Evolutionary conservation across 352 stramenopile genomes (phyloP).

Genomic region (Sclerospora graminicola): DNA sequence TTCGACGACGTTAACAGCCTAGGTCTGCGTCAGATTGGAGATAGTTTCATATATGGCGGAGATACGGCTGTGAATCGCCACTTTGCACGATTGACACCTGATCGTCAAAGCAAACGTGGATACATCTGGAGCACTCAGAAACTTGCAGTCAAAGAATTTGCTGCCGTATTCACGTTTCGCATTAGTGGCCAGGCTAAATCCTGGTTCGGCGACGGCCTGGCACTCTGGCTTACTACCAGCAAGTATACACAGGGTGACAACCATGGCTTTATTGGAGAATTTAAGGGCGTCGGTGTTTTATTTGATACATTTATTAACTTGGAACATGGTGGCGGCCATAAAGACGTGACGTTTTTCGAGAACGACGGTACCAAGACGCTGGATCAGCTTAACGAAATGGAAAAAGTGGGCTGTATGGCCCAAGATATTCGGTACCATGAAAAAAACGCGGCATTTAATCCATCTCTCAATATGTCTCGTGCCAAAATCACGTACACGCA

Average conservation of each 20-base stretch:
- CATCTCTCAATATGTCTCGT: conserved; percentile 72
- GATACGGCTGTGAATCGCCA: conserved; percentile 62
- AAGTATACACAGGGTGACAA: conserved; percentile 55
- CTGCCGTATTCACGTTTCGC: conserved; percentile 70
- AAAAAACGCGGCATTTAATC: conserved; percentile 64
- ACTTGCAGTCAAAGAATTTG: conserved; percentile 53
- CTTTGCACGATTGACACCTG: conserved; percentile 72
- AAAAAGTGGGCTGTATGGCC: conserved; percentile 67
- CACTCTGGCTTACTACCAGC: conserved; percentile 67
- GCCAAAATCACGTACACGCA: conserved; percentile 68
- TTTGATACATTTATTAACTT: conserved; percentile 83
- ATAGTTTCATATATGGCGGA: conserved; percentile 50
- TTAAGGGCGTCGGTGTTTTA: conserved; percentile 64
- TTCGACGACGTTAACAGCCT: conserved; percentile 65
- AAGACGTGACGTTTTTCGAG: conserved; percentile 75
- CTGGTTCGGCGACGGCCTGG: conserved; percentile 74
- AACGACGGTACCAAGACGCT: conserved; percentile 71
- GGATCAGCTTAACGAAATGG: conserved; percentile 63
- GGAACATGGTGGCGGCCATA: conserved; percentile 68
- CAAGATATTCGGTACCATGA: conserved; percentile 74
- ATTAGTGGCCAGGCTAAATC: conserved; percentile 68
- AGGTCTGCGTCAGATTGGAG: conserved; percentile 41
- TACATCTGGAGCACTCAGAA: conserved; percentile 66
- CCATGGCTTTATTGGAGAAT: conserved; percentile 69
- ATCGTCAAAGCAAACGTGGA: conserved; percentile 69